phyloP scores from a whole-genome alignment of 2,329 filamentous ascomycete species.

The Colletotrichum magnum region DNA sequence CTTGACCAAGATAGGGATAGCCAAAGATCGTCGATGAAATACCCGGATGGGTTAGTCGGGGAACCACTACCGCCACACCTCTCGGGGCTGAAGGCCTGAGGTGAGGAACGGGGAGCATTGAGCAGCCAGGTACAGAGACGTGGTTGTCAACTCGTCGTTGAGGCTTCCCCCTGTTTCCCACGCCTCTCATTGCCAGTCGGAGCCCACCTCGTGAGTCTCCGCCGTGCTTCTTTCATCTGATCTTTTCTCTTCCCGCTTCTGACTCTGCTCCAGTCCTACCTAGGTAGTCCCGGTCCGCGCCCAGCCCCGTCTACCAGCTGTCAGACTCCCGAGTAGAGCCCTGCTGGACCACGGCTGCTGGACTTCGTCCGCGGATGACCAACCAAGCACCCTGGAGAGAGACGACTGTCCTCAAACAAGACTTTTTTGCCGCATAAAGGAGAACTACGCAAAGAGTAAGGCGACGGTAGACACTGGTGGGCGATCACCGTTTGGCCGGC shows the following conservation, averaged over 20 bases:
- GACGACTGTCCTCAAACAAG: constrained; percentile 2
- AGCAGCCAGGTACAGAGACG: constrained; percentile 15
- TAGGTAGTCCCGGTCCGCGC: constrained; percentile 17
- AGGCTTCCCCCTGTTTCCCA: constrained; percentile 23
- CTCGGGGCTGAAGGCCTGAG: constrained; percentile 14
- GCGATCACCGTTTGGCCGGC: constrained; percentile 28
- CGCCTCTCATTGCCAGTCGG: constrained; percentile 3
- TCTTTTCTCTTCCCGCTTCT: constrained; percentile 42
- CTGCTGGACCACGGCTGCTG: constrained; percentile 15
- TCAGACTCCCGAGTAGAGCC: constrained; percentile 15
- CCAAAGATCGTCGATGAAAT: constrained; percentile 41
- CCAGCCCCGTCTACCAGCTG: constrained; percentile 25
- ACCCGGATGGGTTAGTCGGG: constrained; percentile 39
- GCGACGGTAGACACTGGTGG: constrained; percentile 6
- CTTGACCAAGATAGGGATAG: constrained; percentile 41
- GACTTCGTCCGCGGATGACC: constrained; percentile 21
- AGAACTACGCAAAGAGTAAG: constrained; percentile 12
- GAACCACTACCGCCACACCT: constrained; percentile 13
- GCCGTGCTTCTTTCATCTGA: constrained; percentile 43
- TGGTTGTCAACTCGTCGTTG: not conserved
- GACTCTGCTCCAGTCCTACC: constrained; percentile 21
- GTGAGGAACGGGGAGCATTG: not conserved
- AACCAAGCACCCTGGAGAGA: constrained; percentile 28
- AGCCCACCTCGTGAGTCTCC: constrained; percentile 5
- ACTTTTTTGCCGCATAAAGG: constrained; percentile 28